phyloP scores from a whole-genome alignment of 352 stramenopile genomes.

The Pythium rishiriense region DNA sequence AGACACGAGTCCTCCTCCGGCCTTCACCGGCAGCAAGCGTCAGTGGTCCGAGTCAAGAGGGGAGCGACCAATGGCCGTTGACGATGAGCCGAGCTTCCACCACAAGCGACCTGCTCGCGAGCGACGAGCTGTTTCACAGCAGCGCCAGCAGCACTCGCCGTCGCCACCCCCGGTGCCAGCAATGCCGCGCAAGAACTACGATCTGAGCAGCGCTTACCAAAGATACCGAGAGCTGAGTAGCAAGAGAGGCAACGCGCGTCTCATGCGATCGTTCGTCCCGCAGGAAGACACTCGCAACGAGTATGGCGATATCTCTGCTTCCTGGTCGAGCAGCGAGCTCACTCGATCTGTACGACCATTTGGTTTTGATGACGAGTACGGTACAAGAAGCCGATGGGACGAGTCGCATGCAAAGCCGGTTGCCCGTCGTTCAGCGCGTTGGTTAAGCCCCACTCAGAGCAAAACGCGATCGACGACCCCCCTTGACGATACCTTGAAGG shows the following conservation, averaged over 20 bases:
- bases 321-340: neutral
- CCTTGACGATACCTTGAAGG: neutral
- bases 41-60: neutral
- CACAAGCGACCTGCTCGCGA: neutral
- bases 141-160: no score
- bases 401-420: neutral
- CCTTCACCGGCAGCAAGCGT: conserved; percentile 4
- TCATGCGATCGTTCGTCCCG: neutral
- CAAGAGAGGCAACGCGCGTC: neutral
- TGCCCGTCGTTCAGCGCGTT: neutral
- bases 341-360: neutral
- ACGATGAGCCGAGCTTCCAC: neutral
- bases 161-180: neutral
- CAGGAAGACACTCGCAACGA: neutral
- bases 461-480: neutral
- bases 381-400: neutral
- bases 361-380: neutral
- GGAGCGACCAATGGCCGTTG: neutral
- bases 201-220: conserved; percentile 16
- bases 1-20: neutral
- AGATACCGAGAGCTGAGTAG: conserved; percentile 16
- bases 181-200: conserved; percentile 20
- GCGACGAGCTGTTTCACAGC: neutral
- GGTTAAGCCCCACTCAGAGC: neutral
- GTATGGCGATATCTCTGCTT: neutral